Percentiles rank a stretch among this genome's conserved stretches.
Evolutionary conservation across 257 asterid species (phyloP).

Genomic region (Przewalskia tangutica): DNA sequence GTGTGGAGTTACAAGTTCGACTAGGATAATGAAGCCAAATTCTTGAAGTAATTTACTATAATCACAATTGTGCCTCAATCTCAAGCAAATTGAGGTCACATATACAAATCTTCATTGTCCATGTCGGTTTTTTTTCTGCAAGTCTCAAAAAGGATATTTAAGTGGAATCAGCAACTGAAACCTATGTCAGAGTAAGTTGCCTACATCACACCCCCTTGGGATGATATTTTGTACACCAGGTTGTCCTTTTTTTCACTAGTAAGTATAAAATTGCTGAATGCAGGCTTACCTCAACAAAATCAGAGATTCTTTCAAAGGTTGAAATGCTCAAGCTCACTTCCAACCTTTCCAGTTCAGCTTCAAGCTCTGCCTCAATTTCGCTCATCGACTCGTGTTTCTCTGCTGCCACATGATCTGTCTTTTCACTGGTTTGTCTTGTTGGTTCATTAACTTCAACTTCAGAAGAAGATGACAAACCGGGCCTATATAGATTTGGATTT

Average conservation of each 20-base stretch:
- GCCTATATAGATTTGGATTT: slow-evolving; percentile 8
- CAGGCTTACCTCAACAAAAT: slow-evolving; percentile 34
- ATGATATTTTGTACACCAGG: too few relatives aligned
- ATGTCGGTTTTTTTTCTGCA: too few relatives aligned
- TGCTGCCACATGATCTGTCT: slow-evolving; percentile 3
- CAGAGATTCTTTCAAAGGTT: slow-evolving; percentile 22
- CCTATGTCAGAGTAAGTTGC: too few relatives aligned
- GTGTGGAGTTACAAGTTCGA: neutral
- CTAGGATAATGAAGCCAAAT: neutral
- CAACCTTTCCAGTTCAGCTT: slow-evolving; percentile 68
- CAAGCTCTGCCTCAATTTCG: slow-evolving; percentile 73
- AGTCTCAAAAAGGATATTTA: too few relatives aligned
- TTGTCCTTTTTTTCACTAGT: too few relatives aligned
- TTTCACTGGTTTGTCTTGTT: neutral
- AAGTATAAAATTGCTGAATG: neutral
- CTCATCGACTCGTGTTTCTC: slow-evolving; percentile 34
- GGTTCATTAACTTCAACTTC: slow-evolving; percentile 1
- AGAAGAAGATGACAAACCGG: slow-evolving; percentile 22
- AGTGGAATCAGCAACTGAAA: too few relatives aligned
- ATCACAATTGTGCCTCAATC: neutral
- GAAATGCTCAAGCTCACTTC: slow-evolving; percentile 40
- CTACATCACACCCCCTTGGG: too few relatives aligned
- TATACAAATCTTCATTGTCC: neutral
- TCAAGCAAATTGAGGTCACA: neutral
- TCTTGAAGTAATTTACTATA: neutral